Conservation (phyloP, 208 protist species). For the Lotmaria passim region DNA sequence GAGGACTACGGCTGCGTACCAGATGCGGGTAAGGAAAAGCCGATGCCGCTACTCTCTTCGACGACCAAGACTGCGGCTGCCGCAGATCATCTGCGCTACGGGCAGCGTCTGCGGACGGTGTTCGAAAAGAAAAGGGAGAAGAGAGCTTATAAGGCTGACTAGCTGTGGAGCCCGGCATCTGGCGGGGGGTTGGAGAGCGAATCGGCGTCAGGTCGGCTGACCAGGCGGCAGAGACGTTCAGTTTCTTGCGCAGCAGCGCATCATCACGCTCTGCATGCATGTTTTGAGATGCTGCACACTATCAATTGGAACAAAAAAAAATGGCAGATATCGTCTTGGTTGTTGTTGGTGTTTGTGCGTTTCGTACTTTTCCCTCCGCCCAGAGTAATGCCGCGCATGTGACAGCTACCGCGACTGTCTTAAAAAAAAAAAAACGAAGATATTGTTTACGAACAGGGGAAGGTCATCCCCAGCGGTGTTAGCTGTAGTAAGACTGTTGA, state of each 20-base stretch:
- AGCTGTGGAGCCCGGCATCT: neutral
- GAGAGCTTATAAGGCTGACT: too few species aligned
- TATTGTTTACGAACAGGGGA: too few species aligned
- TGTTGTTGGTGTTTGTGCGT: neutral
- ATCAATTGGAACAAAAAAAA: neutral
- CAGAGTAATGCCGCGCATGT: too few species aligned
- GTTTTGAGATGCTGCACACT: neutral
- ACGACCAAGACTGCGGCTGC: neutral
- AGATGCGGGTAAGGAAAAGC: constrained; percentile 11
- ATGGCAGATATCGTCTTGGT: too few species aligned
- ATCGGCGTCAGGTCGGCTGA: constrained; percentile 6
- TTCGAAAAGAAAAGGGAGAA: neutral
- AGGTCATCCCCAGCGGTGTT: too few species aligned
- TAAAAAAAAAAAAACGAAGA: too few species aligned
- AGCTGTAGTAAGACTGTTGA: too few species aligned
- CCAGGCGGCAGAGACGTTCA: constrained; percentile 10
- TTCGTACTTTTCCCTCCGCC: too few species aligned
- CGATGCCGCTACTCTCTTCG: neutral
- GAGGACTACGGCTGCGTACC: constrained; percentile 18
- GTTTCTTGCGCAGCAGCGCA: constrained; percentile 3
- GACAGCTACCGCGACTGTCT: too few species aligned
- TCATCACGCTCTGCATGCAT: constrained; percentile 9
- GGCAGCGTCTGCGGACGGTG: neutral
- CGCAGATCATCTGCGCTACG: neutral
- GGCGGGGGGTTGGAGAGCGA: constrained; percentile 3